phyloP scores from a whole-genome alignment of 768 basidiomycete species.

The Xanthoconium purpureum region DNA sequence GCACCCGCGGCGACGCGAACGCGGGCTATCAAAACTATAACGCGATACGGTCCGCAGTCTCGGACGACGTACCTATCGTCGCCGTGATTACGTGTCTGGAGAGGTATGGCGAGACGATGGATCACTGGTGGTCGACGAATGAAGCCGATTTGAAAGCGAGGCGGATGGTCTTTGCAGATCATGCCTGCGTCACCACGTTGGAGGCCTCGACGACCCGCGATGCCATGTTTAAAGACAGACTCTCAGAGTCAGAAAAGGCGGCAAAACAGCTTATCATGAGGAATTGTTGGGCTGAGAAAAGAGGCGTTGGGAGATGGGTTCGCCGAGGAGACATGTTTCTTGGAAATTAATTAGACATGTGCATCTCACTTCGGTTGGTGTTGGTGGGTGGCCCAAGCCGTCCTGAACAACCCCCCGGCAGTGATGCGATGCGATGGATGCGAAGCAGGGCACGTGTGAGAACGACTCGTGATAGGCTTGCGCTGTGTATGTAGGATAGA shows the following conservation, averaged over 20 bases:
- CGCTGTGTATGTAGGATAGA: constrained; percentile 14
- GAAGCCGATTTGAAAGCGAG: constrained; percentile 30
- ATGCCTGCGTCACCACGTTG: constrained; percentile 40
- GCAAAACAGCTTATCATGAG: constrained; percentile 25
- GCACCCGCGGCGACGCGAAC: constrained; percentile 29
- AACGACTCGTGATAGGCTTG: constrained; percentile 4
- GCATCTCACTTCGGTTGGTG: constrained; percentile 16
- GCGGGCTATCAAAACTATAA: constrained; percentile 27
- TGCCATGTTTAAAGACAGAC: constrained; percentile 21
- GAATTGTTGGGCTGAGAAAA: constrained; percentile 28
- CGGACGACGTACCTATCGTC: constrained; percentile 32
- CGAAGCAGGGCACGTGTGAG: not conserved
- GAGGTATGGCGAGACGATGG: constrained; percentile 30
- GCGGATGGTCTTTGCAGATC: constrained; percentile 36
- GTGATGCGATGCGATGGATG: not conserved
- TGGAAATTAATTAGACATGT: constrained; percentile 26
- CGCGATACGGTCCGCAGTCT: constrained; percentile 28
- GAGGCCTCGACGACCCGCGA: constrained; percentile 17
- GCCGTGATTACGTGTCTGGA: constrained; percentile 32
- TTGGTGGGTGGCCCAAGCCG: constrained; percentile 3
- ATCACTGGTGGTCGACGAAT: constrained; percentile 41
- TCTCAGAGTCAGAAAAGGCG: constrained; percentile 19
- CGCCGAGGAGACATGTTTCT: constrained; percentile 26
- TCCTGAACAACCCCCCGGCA: not conserved
- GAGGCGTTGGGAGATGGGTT: constrained; percentile 19